Conservation (phyloP, 805 yeast genomes). For the Ascoidea asiatica region DNA sequence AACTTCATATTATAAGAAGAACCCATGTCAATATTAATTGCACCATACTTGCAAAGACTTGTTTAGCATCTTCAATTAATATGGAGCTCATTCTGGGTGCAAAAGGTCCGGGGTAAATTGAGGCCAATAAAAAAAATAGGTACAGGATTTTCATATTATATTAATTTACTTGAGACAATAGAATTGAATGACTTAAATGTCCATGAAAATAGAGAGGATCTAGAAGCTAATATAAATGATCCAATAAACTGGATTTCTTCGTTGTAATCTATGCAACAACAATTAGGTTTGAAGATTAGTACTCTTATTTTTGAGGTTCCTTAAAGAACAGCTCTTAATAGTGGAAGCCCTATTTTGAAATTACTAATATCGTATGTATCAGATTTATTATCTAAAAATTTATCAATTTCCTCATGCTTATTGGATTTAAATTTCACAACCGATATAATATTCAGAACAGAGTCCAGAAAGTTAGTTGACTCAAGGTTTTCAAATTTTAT, state of each 20-base stretch:
- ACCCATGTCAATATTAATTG: no score
- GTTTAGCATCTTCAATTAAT: no score
- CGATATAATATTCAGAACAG: constrained; percentile 28
- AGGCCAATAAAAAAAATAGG: no score
- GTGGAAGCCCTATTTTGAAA: constrained; percentile 3
- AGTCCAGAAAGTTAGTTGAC: constrained; percentile 34
- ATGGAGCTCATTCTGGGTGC: no score
- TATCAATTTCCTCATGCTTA: constrained; percentile 8
- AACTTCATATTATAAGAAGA: no score
- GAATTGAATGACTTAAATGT: constrained; percentile 15
- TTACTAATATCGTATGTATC: constrained; percentile 5
- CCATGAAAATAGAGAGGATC: constrained; percentile 18
- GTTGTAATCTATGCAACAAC: constrained; percentile 27
- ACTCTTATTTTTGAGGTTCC: constrained; percentile 26
- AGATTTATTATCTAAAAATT: constrained; percentile 8
- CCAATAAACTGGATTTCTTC: constrained; percentile 42
- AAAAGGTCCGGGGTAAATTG: no score
- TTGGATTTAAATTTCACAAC: constrained; percentile 18
- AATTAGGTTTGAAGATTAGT: constrained; percentile 37
- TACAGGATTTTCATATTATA: constrained; percentile 38
- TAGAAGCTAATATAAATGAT: constrained; percentile 25
- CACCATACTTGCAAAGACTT: no score
- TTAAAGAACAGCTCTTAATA: constrained; percentile 2
- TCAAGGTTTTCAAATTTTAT: constrained; percentile 23
- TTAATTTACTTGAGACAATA: constrained; percentile 19